A percentile compares a stretch with the other conserved stretches of the same genome.
Evolutionary conservation across 495 filamentous ascomycete genomes (phyloP).

Genomic region (Podospora fimiseda): DNA sequence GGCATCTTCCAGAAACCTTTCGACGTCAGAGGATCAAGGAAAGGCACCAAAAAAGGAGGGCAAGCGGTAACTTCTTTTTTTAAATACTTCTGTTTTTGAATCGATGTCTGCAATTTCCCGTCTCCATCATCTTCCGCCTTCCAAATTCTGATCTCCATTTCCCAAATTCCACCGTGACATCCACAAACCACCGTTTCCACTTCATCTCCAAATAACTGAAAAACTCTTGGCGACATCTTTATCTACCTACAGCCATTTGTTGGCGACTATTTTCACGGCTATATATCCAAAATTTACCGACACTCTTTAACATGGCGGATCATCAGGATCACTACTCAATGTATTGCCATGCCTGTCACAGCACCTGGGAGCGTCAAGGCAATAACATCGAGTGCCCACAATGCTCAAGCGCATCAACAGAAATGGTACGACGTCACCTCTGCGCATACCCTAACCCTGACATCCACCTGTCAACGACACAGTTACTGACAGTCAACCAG

Average conservation of each 20-base stretch:
- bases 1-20: conserved; percentile 15
- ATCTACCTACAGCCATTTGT: too few relatives aligned
- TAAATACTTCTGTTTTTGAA: background rate
- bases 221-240: too few relatives aligned
- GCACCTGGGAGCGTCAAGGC: conserved; percentile 17
- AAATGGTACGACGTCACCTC: conserved; percentile 16
- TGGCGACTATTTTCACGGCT: background rate
- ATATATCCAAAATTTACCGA: too few relatives aligned
- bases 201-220: too few relatives aligned
- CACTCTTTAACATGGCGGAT: conserved; percentile 8
- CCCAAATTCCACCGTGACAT: too few relatives aligned
- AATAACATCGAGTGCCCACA: conserved; percentile 21
- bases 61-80: background rate
- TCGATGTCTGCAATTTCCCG: background rate
- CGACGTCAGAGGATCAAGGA: background rate
- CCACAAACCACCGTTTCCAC: too few relatives aligned
- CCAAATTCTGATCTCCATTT: too few relatives aligned
- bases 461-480: background rate
- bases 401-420: conserved; percentile 18
- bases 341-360: conserved; percentile 26
- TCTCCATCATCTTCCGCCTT: too few relatives aligned
- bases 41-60: background rate
- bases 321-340: conserved; percentile 8
- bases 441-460: background rate
- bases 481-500: conserved; percentile 13